Percentiles rank a stretch among this genome's conserved stretches.
Conservation (phyloP, 306 rosid genomes). For the Sechiopsis laciniata region DNA sequence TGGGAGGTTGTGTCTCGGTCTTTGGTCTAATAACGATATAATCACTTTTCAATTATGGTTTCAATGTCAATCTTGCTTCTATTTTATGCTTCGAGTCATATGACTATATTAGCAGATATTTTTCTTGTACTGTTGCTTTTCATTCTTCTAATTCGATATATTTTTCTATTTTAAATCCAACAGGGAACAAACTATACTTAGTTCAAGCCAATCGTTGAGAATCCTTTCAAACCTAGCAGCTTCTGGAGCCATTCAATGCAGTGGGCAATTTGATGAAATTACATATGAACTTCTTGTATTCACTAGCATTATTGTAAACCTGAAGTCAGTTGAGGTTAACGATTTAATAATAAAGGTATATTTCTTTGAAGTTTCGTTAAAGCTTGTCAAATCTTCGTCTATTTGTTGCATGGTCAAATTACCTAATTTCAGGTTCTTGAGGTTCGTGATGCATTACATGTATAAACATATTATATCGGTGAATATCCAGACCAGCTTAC, state of each 20-base stretch:
- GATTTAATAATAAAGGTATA: conserved; percentile 67
- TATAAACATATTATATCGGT: too few relatives aligned
- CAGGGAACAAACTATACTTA: conserved; percentile 61
- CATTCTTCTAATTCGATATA: neutral
- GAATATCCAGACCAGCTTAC: too few relatives aligned
- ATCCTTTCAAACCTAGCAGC: conserved; percentile 81
- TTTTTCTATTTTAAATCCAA: conserved; percentile 23
- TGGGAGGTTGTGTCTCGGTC: neutral
- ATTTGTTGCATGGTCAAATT: neutral
- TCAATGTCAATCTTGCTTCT: neutral
- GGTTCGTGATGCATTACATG: too few relatives aligned
- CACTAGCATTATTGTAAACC: conserved; percentile 42
- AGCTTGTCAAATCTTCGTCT: conserved; percentile 20
- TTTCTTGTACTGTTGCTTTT: neutral
- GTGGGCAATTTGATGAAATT: conserved; percentile 53
- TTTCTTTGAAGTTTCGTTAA: conserved; percentile 21
- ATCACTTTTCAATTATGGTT: conserved; percentile 8
- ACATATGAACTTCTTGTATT: conserved; percentile 62
- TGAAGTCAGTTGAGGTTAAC: conserved; percentile 55
- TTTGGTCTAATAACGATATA: conserved; percentile 2
- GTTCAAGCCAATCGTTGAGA: conserved; percentile 60
- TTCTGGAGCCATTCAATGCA: conserved; percentile 59
- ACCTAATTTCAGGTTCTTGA: neutral
- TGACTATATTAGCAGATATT: neutral
- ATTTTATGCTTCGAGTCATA: neutral